These are phyloP conservation scores for Chrysosporium keratinophilum DNA, from an alignment of 2,329 filamentous ascomycete species.

Conservation along the genomic window DNA sequence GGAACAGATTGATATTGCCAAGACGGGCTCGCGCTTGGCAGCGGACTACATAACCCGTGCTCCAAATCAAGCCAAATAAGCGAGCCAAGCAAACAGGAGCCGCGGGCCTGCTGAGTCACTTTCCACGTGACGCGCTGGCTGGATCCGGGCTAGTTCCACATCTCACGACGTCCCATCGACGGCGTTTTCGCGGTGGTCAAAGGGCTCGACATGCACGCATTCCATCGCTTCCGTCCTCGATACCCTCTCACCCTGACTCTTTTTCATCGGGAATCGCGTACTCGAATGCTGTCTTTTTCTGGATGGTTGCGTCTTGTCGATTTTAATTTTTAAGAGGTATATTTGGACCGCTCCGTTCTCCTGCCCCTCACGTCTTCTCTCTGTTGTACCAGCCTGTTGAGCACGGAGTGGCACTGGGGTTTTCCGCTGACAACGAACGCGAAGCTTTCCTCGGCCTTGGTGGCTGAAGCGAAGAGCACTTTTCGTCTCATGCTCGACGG, in stretches of 20 bases:
- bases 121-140: slow-evolving; percentile 12
- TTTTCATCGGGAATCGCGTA: slow-evolving; percentile 2
- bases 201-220: slow-evolving; percentile 13
- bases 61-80: slow-evolving; percentile 14
- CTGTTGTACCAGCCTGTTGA: slow-evolving; percentile 3
- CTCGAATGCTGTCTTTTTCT: slow-evolving; percentile 1
- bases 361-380: slow-evolving; percentile 10
- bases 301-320: slow-evolving; percentile 8
- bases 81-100: slow-evolving; percentile 10
- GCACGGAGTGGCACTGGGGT: neutral
- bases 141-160: slow-evolving; percentile 10
- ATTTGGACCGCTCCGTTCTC: neutral
- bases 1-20: too few species aligned
- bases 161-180: slow-evolving; percentile 16
- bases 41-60: neutral
- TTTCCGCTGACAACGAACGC: slow-evolving; percentile 5
- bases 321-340: slow-evolving; percentile 11
- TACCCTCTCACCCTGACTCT: neutral
- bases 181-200: slow-evolving; percentile 10
- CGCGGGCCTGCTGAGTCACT: slow-evolving; percentile 2
- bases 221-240: slow-evolving; percentile 7
- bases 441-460: slow-evolving; percentile 8
- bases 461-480: slow-evolving; percentile 13
- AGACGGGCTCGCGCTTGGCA: too few species aligned
- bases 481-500: slow-evolving; percentile 28